These are phyloP conservation scores for Filobasidium floriforme DNA, from an alignment of 768 basidiomycete species.

Conservation along the genomic window DNA sequence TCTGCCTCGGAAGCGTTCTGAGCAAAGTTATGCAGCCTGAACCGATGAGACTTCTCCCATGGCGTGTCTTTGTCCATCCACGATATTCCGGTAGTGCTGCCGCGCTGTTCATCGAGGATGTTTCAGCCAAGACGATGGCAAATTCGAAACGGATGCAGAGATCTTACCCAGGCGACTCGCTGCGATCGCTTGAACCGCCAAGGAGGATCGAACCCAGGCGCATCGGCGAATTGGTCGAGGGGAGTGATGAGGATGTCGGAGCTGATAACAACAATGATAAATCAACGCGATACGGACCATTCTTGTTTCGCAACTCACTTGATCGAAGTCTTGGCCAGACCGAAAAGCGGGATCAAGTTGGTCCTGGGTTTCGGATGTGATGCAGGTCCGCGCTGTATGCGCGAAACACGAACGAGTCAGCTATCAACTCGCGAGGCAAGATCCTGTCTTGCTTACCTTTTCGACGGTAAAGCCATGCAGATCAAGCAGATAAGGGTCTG, in stretches of 20 bases:
- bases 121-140: neutral
- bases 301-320: conserved; percentile 30
- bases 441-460: conserved; percentile 11
- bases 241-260: conserved; percentile 45
- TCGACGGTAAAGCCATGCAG: conserved; percentile 43
- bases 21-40: conserved; percentile 40
- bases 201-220: conserved; percentile 33
- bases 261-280: conserved; percentile 21
- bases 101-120: conserved; percentile 24
- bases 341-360: conserved; percentile 41
- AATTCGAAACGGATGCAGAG: neutral
- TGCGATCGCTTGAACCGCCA: conserved; percentile 37
- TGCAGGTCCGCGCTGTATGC: conserved; percentile 28
- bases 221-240: conserved; percentile 39
- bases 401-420: neutral
- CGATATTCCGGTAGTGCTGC: conserved; percentile 42
- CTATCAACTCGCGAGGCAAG: neutral
- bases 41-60: conserved; percentile 40
- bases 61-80: conserved; percentile 37
- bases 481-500: conserved; percentile 41
- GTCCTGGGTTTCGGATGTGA: conserved; percentile 43
- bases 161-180: conserved; percentile 40
- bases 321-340: conserved; percentile 43
- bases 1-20: conserved; percentile 29
- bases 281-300: neutral